phyloP scores from a whole-genome alignment of 2,329 filamentous ascomycete species.

The Beauveria varroae region DNA sequence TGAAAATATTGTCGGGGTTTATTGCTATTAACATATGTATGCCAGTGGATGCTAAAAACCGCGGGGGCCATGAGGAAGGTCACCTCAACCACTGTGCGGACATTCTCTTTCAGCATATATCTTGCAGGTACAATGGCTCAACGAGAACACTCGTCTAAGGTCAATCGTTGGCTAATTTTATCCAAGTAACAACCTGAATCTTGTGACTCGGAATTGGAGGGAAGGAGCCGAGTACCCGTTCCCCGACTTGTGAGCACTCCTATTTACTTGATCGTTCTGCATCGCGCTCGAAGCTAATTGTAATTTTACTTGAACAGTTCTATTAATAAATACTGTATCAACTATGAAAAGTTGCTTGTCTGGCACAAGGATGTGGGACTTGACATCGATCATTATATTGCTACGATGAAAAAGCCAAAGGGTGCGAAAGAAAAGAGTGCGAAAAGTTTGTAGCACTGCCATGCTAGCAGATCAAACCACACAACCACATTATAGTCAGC shows the following conservation, averaged over 20 bases:
- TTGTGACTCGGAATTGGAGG: not conserved
- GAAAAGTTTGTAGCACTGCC: too few species aligned
- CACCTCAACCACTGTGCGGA: not conserved
- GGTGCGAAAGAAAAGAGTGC: not conserved
- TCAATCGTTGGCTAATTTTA: not conserved
- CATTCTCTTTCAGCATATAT: conserved; percentile 2
- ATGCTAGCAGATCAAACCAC: too few species aligned
- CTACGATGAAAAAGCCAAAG: conserved; percentile 15
- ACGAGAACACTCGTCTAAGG: too few species aligned
- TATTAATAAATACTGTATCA: conserved; percentile 26
- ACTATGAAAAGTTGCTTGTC: conserved; percentile 21
- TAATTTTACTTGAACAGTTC: conserved; percentile 16
- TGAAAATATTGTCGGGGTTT: not conserved
- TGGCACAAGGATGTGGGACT: conserved; percentile 17
- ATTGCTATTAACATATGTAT: not conserved
- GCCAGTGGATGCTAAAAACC: not conserved
- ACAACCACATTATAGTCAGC: too few species aligned
- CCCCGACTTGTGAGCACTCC: not conserved
- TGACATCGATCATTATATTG: conserved; percentile 16
- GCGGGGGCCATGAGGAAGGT: not conserved
- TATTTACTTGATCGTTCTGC: not conserved
- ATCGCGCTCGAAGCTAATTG: not conserved
- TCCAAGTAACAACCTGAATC: not conserved
- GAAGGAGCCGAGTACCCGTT: not conserved
- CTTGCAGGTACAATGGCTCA: not conserved